Evolutionary conservation across 1,284 basidiomycete genomes (phyloP), one percentile per base, ranked within the genome.

Genomic region (Melampsora larici-populina): DNA sequence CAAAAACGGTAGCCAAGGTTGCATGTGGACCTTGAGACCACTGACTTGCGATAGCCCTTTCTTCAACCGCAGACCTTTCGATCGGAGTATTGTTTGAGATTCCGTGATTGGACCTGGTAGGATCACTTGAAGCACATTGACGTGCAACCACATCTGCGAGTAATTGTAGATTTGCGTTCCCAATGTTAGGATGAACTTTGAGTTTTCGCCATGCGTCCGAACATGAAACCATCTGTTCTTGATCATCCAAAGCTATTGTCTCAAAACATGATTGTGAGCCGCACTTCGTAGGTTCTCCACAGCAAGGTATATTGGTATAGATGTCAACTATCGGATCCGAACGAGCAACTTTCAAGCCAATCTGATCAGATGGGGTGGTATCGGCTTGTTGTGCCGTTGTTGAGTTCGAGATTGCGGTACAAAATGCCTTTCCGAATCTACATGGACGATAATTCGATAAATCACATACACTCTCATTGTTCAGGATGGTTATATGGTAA

Each of bases 121-220:
- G 31, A 24, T 48, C n/a, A n/a, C 21, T 21, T 31, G 36, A 65
- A 31, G 63, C 29, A n/a, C 55, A 74, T 62, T 76, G 65, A 2
- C 73, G 64, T 60, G 73, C 80, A 29, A 83, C 82, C 29, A 83
- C 82, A 62, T 82, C 82, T 69, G 82, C 82, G 46, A 83, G 79
- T 79, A 83, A 79, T 62, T 81, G 80, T n/a, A 83, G 78, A 72
- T 83, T 81, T 65, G 81, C 74, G 40, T 81, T 80, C 29, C 79
- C 81, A 58, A 82, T 82, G 65, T 81, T 82, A 13, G 81, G 81
- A 55, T 82, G 81, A 29, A 72, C 72, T 73, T 82, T 81, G 40
- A 81, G 79, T 33, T 78, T 65, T 15, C 78, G 70, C 81, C 81
- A 82, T 1, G 81, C 81, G 67, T 81, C 80, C 63, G 80, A 81